phyloP scores from a whole-genome alignment of 768 basidiomycete genomes.

The Kwoniella dendrophila region DNA sequence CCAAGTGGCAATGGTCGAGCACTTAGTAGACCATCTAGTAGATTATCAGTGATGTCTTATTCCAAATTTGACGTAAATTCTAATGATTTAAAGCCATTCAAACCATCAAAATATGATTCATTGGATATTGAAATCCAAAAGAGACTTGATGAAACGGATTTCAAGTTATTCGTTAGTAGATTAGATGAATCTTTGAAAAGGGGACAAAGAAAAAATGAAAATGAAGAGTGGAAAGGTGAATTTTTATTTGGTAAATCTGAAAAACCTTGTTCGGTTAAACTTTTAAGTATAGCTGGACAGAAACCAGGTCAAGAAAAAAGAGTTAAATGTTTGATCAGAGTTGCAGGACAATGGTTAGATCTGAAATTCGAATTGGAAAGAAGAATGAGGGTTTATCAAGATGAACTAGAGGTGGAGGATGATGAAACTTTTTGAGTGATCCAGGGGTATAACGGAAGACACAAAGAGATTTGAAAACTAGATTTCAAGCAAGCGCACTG shows the following conservation, averaged over 20 bases:
- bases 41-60: constrained; percentile 27
- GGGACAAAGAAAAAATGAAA: constrained; percentile 38
- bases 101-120: constrained; percentile 39
- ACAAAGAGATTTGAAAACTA: too few species aligned
- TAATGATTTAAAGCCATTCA: constrained; percentile 31
- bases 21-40: constrained; percentile 26
- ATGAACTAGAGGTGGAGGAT: not conserved
- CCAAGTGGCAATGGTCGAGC: constrained; percentile 12
- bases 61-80: constrained; percentile 6
- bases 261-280: constrained; percentile 30
- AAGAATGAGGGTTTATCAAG: constrained; percentile 12
- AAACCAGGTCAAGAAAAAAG: constrained; percentile 6
- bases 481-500: too few species aligned
- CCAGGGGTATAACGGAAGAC: too few species aligned
- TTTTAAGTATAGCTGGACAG: constrained; percentile 32
- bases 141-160: constrained; percentile 26
- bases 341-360: constrained; percentile 33
- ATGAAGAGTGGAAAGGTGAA: constrained; percentile 51
- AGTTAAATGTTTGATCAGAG: constrained; percentile 27
- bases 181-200: constrained; percentile 37
- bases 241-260: constrained; percentile 47
- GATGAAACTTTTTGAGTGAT: constrained; percentile 11
- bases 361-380: constrained; percentile 19
- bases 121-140: constrained; percentile 33
- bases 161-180: constrained; percentile 34